phyloP scores from a whole-genome alignment of 306 rosid genomes.

The Herpetospermum pedunculosum region DNA sequence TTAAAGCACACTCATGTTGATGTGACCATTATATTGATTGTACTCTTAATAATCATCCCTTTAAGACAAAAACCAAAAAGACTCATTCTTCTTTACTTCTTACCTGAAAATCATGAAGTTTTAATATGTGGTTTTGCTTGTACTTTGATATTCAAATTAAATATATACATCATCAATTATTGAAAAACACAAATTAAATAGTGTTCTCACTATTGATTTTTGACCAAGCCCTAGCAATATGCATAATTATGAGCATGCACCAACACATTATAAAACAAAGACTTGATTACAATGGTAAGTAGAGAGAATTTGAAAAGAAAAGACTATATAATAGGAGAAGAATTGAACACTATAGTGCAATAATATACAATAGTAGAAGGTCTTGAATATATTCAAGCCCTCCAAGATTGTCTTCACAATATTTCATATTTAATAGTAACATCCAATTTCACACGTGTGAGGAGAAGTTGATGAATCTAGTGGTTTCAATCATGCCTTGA shows the following conservation, averaged over 20 bases:
- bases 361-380: neutral
- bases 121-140: too few relatives aligned
- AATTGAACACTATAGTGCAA: neutral
- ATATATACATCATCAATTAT: neutral
- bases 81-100: neutral
- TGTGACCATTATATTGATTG: neutral
- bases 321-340: neutral
- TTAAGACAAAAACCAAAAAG: neutral
- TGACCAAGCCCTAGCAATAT: neutral
- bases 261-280: neutral
- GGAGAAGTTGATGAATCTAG: neutral
- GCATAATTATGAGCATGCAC: neutral
- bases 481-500: neutral
- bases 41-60: neutral
- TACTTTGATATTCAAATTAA: neutral
- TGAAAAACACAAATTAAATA: neutral
- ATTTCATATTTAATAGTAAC: neutral
- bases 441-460: neutral
- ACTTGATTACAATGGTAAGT: neutral
- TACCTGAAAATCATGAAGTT: neutral
- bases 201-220: neutral
- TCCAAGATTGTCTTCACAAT: neutral
- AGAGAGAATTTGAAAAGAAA: neutral
- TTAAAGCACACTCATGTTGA: neutral
- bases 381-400: neutral